phyloP scores from a whole-genome alignment of 148 eudicot species.

The Rhododendron kiyosumense region DNA sequence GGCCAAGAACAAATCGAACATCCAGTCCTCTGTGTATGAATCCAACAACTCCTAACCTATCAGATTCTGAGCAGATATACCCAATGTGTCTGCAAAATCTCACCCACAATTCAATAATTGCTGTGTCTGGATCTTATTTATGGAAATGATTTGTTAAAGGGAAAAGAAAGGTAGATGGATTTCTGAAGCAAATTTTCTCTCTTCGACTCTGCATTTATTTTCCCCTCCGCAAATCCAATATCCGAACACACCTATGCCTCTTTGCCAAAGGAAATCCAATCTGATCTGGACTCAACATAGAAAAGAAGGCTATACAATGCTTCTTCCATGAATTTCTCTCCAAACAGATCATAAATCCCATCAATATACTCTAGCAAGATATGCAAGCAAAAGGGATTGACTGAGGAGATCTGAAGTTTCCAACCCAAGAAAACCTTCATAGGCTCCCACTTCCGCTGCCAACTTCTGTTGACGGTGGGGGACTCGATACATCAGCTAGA shows the following conservation, averaged over 20 bases:
- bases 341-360: not conserved
- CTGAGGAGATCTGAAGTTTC: not conserved
- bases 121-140: not conserved
- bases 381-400: not conserved
- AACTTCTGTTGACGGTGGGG: conserved; percentile 18
- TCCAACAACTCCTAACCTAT: not conserved
- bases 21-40: not conserved
- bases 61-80: not conserved
- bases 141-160: not conserved
- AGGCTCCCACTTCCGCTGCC: conserved; percentile 6
- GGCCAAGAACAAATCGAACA: not conserved
- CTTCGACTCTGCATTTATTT: not conserved
- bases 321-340: not conserved
- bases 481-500: conserved; percentile 29
- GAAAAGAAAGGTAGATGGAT: not conserved
- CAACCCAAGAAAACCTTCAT: not conserved
- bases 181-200: not conserved
- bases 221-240: not conserved
- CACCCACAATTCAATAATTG: not conserved
- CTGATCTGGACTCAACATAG: not conserved
- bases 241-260: not conserved
- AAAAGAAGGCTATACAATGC: not conserved
- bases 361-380: not conserved
- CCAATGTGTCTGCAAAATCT: not conserved
- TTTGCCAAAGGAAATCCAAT: conserved; percentile 3